Conservation (phyloP, 2,329 filamentous ascomycete species). For the Helminthosporium solani region DNA sequence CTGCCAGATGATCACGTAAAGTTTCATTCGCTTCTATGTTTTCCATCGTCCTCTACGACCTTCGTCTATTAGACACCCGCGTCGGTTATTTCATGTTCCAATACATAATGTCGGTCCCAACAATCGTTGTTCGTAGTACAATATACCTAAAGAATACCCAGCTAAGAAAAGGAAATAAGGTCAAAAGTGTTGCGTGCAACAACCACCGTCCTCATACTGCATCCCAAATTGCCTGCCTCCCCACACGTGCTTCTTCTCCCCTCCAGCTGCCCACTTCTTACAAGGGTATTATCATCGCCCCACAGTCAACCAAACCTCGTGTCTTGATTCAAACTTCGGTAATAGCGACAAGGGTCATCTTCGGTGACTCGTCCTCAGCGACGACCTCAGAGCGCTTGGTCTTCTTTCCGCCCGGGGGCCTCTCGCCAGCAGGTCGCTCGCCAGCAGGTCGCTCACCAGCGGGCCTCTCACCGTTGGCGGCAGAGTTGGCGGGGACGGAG, state of each 20-base stretch:
- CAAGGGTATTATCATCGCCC: slow-evolving; percentile 11
- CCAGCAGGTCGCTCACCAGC: slow-evolving; percentile 10
- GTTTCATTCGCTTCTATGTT: slow-evolving; percentile 12
- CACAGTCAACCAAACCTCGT: slow-evolving; percentile 1
- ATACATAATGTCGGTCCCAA: background rate
- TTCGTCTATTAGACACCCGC: background rate
- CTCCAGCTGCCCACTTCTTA: background rate
- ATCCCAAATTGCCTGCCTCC: background rate
- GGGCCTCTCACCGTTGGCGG: slow-evolving; percentile 33
- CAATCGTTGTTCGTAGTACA: slow-evolving; percentile 1
- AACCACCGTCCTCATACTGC: background rate
- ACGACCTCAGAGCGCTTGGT: slow-evolving; percentile 33
- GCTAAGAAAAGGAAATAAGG: slow-evolving; percentile 1
- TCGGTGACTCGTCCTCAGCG: slow-evolving; percentile 35
- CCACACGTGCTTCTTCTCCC: background rate
- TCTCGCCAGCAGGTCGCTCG: no score
- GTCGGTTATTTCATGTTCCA: background rate
- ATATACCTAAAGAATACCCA: slow-evolving; percentile 2
- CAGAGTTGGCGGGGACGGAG: slow-evolving; percentile 41
- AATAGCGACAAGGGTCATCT: slow-evolving; percentile 44
- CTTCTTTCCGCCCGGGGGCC: no score
- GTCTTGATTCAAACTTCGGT: slow-evolving; percentile 33
- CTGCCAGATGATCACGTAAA: slow-evolving; percentile 12
- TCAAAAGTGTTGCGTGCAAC: slow-evolving; percentile 1
- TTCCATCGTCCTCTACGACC: no score